Evolutionary conservation across 257 asterid species (phyloP), one percentile per base, ranked within the genome.

Genomic region (Jaltomata sinuosa): DNA sequence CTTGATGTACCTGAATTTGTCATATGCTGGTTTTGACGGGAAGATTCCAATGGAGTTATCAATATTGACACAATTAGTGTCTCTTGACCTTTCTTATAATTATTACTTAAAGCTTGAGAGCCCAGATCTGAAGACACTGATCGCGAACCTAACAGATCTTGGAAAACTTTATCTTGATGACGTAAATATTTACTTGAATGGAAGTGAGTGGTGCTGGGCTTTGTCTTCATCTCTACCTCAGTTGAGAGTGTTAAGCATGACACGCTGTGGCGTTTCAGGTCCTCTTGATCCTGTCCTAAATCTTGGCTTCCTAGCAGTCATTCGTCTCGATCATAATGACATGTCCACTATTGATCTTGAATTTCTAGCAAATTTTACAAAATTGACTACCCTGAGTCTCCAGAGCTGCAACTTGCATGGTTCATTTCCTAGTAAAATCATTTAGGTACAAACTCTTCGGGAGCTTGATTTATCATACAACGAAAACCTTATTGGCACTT

Each of bases 1-100:
- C 71, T 87, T 94, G 88, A 68, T 16, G 6, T 49, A 88, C 80
- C 87, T 93, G 84, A 88, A 93, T 81, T 12, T 94, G 86, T 92
- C 96, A 0, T 29, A 83, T 52, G 89, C 94, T n/a, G 90, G 92
- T 67, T 90, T 93, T 55, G 87, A 49, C 1, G 93, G 94, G 18
- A 92, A 91, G 47, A 78, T 93, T 78, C 91, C 93, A 0, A 1
- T 64, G 1, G 91, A 92, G 36, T 32, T 92, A 42, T 81, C 92
- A 4, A n/a, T 18, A 8, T 18, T 92, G 88, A 85, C 22, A 29
- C 86, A 77, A 6, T 84, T 92, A 88, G 84, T 27, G 19, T 27
- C 21, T 82, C 91, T 92, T 57, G 94, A 92, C 85, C 92, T 92
- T 38, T 90, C 94, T 52, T 52, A 52, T 16, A 47, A 47, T 11